These are phyloP conservation scores for Ploettnerulaceae sp. DNA, from an alignment of 2,329 filamentous ascomycete species.

Conservation along the genomic window DNA sequence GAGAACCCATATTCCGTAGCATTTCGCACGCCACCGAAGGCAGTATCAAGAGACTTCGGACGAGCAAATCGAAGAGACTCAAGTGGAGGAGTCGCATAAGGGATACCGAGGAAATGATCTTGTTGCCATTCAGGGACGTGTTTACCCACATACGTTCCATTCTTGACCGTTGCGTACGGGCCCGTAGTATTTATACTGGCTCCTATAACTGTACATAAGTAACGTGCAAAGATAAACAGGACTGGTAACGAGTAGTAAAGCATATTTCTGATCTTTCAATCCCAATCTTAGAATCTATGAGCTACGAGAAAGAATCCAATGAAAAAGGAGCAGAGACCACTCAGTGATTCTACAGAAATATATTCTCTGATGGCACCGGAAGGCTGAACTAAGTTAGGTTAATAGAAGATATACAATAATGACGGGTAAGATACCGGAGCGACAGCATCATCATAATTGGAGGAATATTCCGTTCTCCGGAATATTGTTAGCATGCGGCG, in stretches of 20 bases:
- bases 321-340: too few relatives aligned
- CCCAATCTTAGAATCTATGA: too few relatives aligned
- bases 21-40: conserved; percentile 38
- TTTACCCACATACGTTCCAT: conserved; percentile 27
- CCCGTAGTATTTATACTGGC: conserved; percentile 5
- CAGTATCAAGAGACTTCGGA: conserved; percentile 35
- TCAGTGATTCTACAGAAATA: too few relatives aligned
- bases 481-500: too few relatives aligned
- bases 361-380: too few relatives aligned
- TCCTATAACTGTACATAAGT: neutral
- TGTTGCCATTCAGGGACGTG: conserved; percentile 27
- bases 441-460: too few relatives aligned
- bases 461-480: too few relatives aligned
- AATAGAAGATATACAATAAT: too few relatives aligned
- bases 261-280: neutral
- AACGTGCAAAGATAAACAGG: neutral
- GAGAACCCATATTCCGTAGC: conserved; percentile 41
- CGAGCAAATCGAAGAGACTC: conserved; percentile 42
- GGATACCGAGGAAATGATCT: conserved; percentile 44
- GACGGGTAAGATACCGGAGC: too few relatives aligned
- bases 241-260: neutral
- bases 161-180: conserved; percentile 22
- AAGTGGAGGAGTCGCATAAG: conserved; percentile 43
- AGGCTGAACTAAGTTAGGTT: too few relatives aligned
- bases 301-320: too few relatives aligned